Percentiles rank a stretch among this genome's conserved stretches.
These are phyloP conservation scores for Sordaria brevicollis DNA, from an alignment of 495 filamentous ascomycete species.

Conservation along the genomic window DNA sequence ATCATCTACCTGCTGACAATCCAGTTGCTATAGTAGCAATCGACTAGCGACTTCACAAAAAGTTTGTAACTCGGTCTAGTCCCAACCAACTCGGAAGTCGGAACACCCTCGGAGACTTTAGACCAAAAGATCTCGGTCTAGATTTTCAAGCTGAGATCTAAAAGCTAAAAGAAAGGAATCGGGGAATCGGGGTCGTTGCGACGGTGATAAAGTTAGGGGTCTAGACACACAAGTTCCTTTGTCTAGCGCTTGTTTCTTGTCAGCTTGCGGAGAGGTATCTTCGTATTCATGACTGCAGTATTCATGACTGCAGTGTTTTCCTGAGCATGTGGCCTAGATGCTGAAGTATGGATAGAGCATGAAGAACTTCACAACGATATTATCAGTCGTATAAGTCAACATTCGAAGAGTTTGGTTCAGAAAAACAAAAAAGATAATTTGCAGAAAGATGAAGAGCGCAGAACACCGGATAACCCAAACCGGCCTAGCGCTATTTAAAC, in stretches of 20 bases:
- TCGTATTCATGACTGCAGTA: neutral
- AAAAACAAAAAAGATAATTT: neutral
- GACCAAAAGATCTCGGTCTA: neutral
- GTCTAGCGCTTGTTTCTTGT: neutral
- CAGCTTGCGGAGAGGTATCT: no score
- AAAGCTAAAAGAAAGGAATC: no score
- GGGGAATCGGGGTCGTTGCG: neutral
- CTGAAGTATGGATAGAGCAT: no score
- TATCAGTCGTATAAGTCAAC: neutral
- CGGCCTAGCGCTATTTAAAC: neutral
- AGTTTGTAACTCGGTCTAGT: neutral
- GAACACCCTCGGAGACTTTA: neutral
- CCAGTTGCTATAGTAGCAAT: no score
- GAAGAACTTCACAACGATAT: no score
- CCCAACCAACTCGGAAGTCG: no score
- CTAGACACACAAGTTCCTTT: neutral
- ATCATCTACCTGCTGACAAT: no score
- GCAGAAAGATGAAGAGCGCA: neutral
- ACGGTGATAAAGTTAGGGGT: neutral
- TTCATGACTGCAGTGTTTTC: no score
- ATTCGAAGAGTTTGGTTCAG: no score
- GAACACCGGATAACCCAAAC: neutral
- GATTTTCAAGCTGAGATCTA: neutral
- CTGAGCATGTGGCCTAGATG: no score
- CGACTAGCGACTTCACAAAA: no score